phyloP scores from a whole-genome alignment of 2,329 filamentous ascomycete genomes.

The Pseudocercospora musae region DNA sequence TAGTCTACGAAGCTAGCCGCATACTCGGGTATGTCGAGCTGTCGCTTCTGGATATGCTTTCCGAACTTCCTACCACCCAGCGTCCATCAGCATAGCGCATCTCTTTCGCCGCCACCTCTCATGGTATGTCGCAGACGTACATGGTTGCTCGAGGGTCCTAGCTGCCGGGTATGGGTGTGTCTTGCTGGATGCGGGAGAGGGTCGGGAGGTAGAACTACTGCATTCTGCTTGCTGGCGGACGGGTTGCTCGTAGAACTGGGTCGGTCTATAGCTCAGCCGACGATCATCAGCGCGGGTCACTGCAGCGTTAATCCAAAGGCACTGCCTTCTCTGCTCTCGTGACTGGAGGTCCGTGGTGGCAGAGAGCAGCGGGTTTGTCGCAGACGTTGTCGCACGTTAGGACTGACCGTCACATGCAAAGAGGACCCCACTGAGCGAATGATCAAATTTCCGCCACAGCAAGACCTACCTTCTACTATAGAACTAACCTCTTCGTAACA shows the following conservation, averaged over 20 bases:
- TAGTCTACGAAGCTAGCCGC: slow-evolving; percentile 99
- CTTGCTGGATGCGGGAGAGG: not conserved
- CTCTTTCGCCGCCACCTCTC: not conserved
- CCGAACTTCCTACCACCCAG: slow-evolving; percentile 84
- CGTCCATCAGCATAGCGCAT: slow-evolving; percentile 13
- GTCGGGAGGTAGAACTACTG: slow-evolving; percentile 6
- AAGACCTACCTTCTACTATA: not conserved
- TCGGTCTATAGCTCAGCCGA: slow-evolving; percentile 3
- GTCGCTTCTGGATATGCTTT: slow-evolving; percentile 98
- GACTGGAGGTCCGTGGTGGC: not conserved
- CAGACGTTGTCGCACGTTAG: not conserved
- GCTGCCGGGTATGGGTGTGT: not conserved
- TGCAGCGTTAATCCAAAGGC: not conserved
- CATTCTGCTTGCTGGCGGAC: slow-evolving; percentile 5
- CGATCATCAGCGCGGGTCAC: not conserved
- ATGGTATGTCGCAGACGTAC: slow-evolving; percentile 7
- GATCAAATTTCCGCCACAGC: not conserved
- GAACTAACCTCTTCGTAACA: not conserved
- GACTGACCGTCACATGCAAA: not conserved
- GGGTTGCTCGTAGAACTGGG: not conserved
- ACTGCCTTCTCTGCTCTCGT: not conserved
- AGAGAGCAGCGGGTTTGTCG: not conserved
- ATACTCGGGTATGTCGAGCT: slow-evolving; percentile 99
- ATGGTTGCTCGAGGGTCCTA: slow-evolving; percentile 4
- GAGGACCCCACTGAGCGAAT: not conserved